Evolutionary conservation across 768 basidiomycete species (phyloP), one percentile per base, ranked within the genome.

Genomic region (Galerina sulciceps): DNA sequence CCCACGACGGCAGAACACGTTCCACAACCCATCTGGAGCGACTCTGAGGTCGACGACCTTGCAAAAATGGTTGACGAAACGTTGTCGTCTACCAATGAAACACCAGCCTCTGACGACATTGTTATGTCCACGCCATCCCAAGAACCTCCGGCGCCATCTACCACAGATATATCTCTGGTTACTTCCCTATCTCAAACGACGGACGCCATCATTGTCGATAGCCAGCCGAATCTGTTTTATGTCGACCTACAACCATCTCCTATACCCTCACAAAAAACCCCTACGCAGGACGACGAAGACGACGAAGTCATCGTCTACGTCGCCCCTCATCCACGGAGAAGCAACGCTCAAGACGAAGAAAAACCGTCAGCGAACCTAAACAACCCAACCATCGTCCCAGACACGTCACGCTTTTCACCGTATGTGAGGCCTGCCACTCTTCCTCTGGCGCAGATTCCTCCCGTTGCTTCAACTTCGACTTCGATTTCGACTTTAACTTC

Each of bases 241-340:
- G 57, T 66, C 35, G 62, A 63, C 37, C 43, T 55, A 0, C 47
- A 66, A 43, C 62, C 81, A 11, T 63, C 71, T 13, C 67, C 60
- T 10, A 45, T 72, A 2, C 50, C 60, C 10, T 26, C 58, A 2
- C 43, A 65, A 17, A 46, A 60, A 13, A 66, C 59, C 0, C 65
- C 54, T 44, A 45, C 60, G 10, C 55, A 57, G 11, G 49, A 62
- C 9, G 72, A 73, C 11, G 73, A 74, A 6, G 85, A 86, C 31
- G 88, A 89, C 17, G 91, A 93, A 55, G 67, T 83, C 4, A 91
- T 93, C 54, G 90, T 93, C 10, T 92, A 92, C 65, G 86, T 85
- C 22, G 89, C 90, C 0, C 90, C 91, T 0, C 83, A 89, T 65
- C 90, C 90, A 4, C 83, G 88, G 20, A 53, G 59, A 26, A 20